phyloP scores from a whole-genome alignment of 2,329 filamentous ascomycete genomes.

The Colletotrichum tamarilloi region DNA sequence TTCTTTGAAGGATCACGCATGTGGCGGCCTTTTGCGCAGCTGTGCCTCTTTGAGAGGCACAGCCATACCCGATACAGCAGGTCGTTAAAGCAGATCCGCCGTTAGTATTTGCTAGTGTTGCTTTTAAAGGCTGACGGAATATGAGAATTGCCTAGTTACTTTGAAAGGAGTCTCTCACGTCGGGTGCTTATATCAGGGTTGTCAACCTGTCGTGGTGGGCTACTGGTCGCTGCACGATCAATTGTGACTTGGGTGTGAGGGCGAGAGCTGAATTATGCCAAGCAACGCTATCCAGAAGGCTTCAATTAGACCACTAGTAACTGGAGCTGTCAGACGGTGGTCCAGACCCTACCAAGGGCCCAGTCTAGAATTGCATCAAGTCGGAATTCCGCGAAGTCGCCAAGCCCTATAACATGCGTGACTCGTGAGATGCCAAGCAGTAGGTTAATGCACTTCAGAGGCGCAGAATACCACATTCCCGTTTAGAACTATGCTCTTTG shows the following conservation, averaged over 20 bases:
- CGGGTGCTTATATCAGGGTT: not conserved
- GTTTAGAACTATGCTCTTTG: no score
- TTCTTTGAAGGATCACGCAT: not conserved
- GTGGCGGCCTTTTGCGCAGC: not conserved
- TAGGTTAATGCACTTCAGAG: not conserved
- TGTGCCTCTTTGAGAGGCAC: not conserved
- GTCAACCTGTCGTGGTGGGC: not conserved
- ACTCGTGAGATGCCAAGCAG: not conserved
- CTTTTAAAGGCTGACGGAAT: not conserved
- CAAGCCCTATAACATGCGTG: not conserved
- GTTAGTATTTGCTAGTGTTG: not conserved
- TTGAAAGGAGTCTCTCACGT: not conserved
- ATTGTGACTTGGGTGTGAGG: no score
- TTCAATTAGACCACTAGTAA: not conserved
- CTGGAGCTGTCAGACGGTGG: not conserved
- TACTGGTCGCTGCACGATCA: not conserved
- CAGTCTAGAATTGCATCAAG: not conserved
- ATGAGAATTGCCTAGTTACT: not conserved
- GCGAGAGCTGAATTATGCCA: not conserved
- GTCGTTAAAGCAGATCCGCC: not conserved
- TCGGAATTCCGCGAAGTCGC: not conserved
- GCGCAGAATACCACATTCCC: not conserved
- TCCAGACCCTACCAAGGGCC: not conserved
- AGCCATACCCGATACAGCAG: slow-evolving; percentile 13
- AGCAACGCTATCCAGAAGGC: not conserved